Evolutionary conservation across 2,329 filamentous ascomycete genomes (phyloP).

Genomic region (Rutstroemia sp.): DNA sequence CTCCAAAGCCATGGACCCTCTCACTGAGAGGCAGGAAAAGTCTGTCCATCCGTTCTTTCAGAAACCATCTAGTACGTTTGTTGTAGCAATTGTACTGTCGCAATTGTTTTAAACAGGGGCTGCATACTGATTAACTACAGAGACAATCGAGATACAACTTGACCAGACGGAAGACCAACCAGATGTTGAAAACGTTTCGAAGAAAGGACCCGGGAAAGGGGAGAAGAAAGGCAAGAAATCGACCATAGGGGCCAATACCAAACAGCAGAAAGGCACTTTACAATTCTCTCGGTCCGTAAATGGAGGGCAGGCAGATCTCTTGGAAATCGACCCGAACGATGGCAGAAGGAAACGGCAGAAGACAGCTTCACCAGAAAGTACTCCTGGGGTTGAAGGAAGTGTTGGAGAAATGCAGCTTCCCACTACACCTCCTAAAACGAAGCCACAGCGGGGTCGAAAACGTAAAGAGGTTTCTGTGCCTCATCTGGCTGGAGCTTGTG

Average conservation of each 20-base stretch:
- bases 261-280: background rate
- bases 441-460: background rate
- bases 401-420: background rate
- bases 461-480: background rate
- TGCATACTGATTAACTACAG: background rate
- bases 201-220: background rate
- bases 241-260: background rate
- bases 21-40: constrained; percentile 19
- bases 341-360: constrained; percentile 38
- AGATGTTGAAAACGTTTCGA: background rate
- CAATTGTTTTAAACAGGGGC: background rate
- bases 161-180: background rate
- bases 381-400: background rate
- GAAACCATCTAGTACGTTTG: constrained; percentile 24
- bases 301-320: constrained; percentile 13
- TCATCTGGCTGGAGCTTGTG: background rate
- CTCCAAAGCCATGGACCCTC: constrained; percentile 24
- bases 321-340: constrained; percentile 28
- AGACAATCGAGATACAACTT: background rate
- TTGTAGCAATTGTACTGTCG: background rate
- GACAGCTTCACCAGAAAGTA: constrained; percentile 25
- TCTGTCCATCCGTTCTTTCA: constrained; percentile 28
- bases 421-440: background rate
- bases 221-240: background rate
- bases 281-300: background rate